Base-by-base conservation (phyloP, 2,329 filamentous ascomycete genomes). In the Sphaerulina musiva region DNA sequence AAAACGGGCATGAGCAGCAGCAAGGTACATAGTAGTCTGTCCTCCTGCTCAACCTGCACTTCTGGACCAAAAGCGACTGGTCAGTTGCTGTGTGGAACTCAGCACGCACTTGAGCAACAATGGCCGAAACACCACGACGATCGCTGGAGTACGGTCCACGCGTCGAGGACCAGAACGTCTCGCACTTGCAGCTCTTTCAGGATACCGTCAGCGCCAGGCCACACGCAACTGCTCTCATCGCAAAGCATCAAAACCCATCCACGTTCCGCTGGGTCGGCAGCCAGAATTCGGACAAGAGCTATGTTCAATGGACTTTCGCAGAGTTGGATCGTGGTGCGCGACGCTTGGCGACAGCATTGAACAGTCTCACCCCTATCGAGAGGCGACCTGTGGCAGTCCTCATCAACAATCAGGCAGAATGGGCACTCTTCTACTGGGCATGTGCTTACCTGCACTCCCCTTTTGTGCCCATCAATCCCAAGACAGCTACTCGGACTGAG, bases 381-480 rank as follows among this genome's bases (percentile, higher is more conserved):
- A 57, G 66, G 20, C 54, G 62, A 41, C 65, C 66, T 3, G 63
- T 68, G 26, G 66, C 63, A 2, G 62, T 61, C 14, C 56, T 68
- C 44, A 60, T 67, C 59, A 65, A 66, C 56, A 68, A 64, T 32
- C 64, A 67, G 51, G 66, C 64, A 59, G 66, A 68, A 65, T 68
- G 66, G 66, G 64, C 64, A 14, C 59, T 68, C 11, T 59, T 68
- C 42, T 66, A 65, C 54, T 68, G 64, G 64, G 64, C 66, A 4
- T 62, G 65, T 34, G 65, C 66, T 20, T 68, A 68, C 56, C 62
- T 68, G 20, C 65, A 67, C 49, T 62, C 65, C 44, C 65, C 65
- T 7, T 59, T 68, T 45, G 65, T 67, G 7, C 65, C 65, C 0
- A 67, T 68, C 56, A 68, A 67, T 46, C 65, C 65, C 5, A 66